These are phyloP conservation scores for Salix purpurea DNA, from an alignment of 345 rosid species.

Conservation along the genomic window DNA sequence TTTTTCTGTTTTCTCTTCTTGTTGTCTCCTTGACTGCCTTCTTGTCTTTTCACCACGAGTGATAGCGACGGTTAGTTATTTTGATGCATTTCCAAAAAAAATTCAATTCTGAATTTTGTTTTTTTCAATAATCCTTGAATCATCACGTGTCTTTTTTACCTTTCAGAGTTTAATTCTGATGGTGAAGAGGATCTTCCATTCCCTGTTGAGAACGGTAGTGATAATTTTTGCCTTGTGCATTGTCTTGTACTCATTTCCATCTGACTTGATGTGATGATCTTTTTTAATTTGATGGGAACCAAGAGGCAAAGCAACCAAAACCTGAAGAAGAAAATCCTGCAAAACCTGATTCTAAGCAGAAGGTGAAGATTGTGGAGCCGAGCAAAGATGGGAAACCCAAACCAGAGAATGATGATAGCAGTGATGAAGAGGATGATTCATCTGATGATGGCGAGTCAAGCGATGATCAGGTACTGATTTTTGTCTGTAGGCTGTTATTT, in stretches of 20 bases:
- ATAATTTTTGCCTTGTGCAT: not conserved
- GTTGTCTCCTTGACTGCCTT: conserved; percentile 29
- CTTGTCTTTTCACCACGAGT: conserved; percentile 1
- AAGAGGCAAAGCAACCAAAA: conserved; percentile 8
- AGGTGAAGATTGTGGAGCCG: conserved; percentile 44
- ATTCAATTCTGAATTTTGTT: not conserved
- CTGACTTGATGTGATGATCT: not conserved
- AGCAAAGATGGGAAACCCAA: conserved; percentile 25
- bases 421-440: conserved; percentile 23
- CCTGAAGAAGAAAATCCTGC: conserved; percentile 12
- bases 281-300: conserved; percentile 23
- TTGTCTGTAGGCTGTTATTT: not conserved
- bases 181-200: conserved; percentile 13
- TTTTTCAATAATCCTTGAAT: not conserved
- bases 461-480: conserved; percentile 39
- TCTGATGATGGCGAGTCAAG: conserved; percentile 38
- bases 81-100: not conserved
- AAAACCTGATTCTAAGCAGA: conserved; percentile 26
- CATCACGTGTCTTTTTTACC: not conserved
- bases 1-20: conserved; percentile 3
- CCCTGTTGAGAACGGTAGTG: conserved; percentile 26
- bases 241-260: not conserved
- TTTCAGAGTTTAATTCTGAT: conserved; percentile 27
- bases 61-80: conserved; percentile 21
- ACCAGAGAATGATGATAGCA: conserved; percentile 24